phyloP scores from a whole-genome alignment of 106 monocot genomes.

The Vanilla planifolia region DNA sequence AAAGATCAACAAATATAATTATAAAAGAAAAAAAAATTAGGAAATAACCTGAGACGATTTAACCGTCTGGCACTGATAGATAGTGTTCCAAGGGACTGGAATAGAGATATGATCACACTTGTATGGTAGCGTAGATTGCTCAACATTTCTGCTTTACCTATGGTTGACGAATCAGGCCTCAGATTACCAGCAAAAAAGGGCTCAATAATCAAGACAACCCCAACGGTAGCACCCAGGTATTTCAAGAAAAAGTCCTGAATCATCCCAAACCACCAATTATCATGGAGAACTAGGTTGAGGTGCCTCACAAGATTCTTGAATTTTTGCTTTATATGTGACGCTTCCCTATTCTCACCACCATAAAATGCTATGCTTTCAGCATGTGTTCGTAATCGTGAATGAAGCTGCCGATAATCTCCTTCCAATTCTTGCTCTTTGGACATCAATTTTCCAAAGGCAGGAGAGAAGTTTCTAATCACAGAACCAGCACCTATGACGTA shows the following conservation, averaged over 20 bases:
- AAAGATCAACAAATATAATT: too few species aligned
- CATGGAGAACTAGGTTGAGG: conserved; percentile 74
- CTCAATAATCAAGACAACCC: conserved; percentile 91
- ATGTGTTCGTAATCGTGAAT: conserved; percentile 87
- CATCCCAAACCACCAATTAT: conserved; percentile 99
- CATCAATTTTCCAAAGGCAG: conserved; percentile 94
- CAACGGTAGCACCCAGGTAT: conserved; percentile 97
- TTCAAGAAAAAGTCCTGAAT: conserved; percentile 96
- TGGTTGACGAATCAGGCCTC: conserved; percentile 84
- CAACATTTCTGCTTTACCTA: conserved; percentile 98
- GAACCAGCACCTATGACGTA: conserved; percentile 92
- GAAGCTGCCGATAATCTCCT: conserved; percentile 97
- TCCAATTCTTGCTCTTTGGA: conserved; percentile 96
- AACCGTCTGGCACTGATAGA: conserved; percentile 74
- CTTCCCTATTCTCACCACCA: conserved; percentile 91
- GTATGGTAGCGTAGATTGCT: conserved; percentile 99
- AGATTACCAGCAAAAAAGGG: conserved; percentile 97
- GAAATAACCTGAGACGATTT: conserved; percentile 79
- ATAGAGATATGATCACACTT: conserved; percentile 95
- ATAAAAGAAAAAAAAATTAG: conserved; percentile 13
- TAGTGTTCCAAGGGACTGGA: conserved; percentile 94
- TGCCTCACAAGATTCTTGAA: conserved; percentile 73
- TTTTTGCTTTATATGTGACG: conserved; percentile 58
- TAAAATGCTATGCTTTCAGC: conserved; percentile 98
- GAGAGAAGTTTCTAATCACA: conserved; percentile 85